A percentile compares a stretch with the other conserved stretches of the same genome.
These are phyloP conservation scores for Flaveria robusta DNA, from an alignment of 129 eudicot genomes.

Conservation along the genomic window DNA sequence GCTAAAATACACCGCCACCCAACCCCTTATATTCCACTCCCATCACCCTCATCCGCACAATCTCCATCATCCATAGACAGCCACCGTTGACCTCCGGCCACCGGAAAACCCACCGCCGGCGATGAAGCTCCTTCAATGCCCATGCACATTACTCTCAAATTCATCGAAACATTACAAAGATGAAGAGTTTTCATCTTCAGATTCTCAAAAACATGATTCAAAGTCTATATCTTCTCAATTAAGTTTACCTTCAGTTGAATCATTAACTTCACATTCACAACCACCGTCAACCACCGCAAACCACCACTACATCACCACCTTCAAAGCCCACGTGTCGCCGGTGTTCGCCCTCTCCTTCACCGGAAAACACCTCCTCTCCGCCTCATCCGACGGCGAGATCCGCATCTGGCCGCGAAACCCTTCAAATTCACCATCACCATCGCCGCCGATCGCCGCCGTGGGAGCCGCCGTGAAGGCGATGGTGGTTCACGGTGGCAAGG, in stretches of 20 bases:
- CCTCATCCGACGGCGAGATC: constrained; percentile 61
- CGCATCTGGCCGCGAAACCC: constrained; percentile 52
- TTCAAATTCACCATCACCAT: neutral
- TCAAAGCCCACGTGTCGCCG: constrained; percentile 67
- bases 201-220: constrained; percentile 24
- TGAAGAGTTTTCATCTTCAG: constrained; percentile 8
- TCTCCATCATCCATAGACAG: neutral
- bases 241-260: constrained; percentile 71
- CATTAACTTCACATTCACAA: constrained; percentile 51
- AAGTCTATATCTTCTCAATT: constrained; percentile 50
- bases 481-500: constrained; percentile 40
- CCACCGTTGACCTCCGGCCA: constrained; percentile 15
- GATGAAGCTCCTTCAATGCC: constrained; percentile 47
- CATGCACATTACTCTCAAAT: constrained; percentile 32
- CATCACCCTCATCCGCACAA: constrained; percentile 1
- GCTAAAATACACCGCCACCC: constrained; percentile 28
- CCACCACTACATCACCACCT: constrained; percentile 61
- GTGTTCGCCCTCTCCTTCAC: constrained; percentile 57
- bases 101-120: constrained; percentile 14
- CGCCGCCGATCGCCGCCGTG: constrained; percentile 12
- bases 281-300: constrained; percentile 40
- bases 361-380: constrained; percentile 60
- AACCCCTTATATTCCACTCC: constrained; percentile 22
- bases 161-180: constrained; percentile 12
- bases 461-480: constrained; percentile 57